Conservation (phyloP, 495 filamentous ascomycete genomes). For the Hypoxylon perforatum region DNA sequence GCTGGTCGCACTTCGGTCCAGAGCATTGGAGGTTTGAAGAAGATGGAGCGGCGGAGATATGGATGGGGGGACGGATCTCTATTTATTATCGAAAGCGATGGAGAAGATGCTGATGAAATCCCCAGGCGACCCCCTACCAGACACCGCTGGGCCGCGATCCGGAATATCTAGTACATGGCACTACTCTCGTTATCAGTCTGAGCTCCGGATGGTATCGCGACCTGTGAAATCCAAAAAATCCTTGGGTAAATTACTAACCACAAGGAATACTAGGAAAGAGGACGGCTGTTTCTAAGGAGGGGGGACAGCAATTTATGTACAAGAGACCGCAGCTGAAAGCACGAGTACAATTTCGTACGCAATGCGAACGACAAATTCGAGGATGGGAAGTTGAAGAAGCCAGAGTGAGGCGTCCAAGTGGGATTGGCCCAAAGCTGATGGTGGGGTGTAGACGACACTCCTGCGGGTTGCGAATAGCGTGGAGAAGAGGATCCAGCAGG, state of each 20-base stretch:
- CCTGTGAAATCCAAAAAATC: slow-evolving; percentile 38
- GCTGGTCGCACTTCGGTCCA: slow-evolving; percentile 39
- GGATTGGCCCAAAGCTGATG: slow-evolving; percentile 40
- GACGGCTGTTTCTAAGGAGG: slow-evolving; percentile 31
- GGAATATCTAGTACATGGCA: slow-evolving; percentile 58
- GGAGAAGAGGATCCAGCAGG: slow-evolving; percentile 24
- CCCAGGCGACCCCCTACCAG: slow-evolving; percentile 43
- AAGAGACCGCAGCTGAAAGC: slow-evolving; percentile 24
- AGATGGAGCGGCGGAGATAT: slow-evolving; percentile 24
- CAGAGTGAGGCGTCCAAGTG: slow-evolving; percentile 53
- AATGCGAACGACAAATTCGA: slow-evolving; percentile 41
- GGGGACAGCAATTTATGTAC: slow-evolving; percentile 44
- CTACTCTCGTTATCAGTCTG: slow-evolving; percentile 49
- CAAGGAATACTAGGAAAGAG: slow-evolving; percentile 22
- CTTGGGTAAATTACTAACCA: slow-evolving; percentile 50
- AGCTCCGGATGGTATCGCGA: slow-evolving; percentile 29
- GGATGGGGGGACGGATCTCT: slow-evolving; percentile 34
- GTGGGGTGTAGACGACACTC: slow-evolving; percentile 23
- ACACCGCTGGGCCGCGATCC: slow-evolving; percentile 55
- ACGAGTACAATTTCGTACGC: slow-evolving; percentile 38
- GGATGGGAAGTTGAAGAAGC: slow-evolving; percentile 34
- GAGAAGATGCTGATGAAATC: slow-evolving; percentile 37
- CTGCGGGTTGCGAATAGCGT: slow-evolving; percentile 34
- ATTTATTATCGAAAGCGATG: slow-evolving; percentile 43
- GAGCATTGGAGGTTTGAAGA: slow-evolving; percentile 42